A percentile compares a stretch with the other conserved stretches of the same genome.
These are phyloP conservation scores for Parietichytrium sp. DNA, from an alignment of 108 stramenopile genomes.

Conservation along the genomic window DNA sequence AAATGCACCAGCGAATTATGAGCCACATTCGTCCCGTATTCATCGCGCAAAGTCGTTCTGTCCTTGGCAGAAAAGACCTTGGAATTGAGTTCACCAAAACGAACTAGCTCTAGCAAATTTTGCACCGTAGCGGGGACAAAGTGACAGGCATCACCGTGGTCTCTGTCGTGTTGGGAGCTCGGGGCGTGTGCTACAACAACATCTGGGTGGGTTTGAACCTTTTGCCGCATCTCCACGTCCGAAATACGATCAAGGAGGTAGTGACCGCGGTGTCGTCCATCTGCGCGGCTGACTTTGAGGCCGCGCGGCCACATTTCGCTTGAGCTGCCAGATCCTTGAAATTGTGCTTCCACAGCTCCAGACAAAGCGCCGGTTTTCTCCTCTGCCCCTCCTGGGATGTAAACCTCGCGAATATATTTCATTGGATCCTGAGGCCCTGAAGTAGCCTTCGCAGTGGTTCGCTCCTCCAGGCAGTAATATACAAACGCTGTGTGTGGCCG, in stretches of 20 bases:
- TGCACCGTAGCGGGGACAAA: conserved; percentile 11
- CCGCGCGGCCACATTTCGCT: too few species aligned
- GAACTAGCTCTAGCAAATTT: not conserved
- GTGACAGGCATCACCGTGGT: too few species aligned
- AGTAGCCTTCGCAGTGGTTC: too few species aligned
- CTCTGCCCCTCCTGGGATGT: too few species aligned
- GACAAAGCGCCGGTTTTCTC: too few species aligned
- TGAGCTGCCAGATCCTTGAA: too few species aligned
- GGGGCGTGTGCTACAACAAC: too few species aligned
- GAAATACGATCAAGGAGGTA: not conserved
- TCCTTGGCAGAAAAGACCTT: conserved; percentile 7
- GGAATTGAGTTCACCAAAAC: not conserved
- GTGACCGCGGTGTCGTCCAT: not conserved
- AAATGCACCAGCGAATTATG: not conserved
- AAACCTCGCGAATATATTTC: too few species aligned
- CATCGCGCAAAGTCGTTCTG: not conserved
- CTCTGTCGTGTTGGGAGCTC: too few species aligned
- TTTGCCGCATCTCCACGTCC: not conserved
- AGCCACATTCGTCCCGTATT: not conserved
- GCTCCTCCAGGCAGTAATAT: conserved; percentile 10
- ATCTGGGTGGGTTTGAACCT: not conserved
- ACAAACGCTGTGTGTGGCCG: not conserved
- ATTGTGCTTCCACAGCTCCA: too few species aligned
- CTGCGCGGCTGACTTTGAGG: not conserved
- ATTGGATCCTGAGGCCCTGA: too few species aligned